Evolutionary conservation across 495 filamentous ascomycete genomes (phyloP).

Genomic region (Trichoderma virens): DNA sequence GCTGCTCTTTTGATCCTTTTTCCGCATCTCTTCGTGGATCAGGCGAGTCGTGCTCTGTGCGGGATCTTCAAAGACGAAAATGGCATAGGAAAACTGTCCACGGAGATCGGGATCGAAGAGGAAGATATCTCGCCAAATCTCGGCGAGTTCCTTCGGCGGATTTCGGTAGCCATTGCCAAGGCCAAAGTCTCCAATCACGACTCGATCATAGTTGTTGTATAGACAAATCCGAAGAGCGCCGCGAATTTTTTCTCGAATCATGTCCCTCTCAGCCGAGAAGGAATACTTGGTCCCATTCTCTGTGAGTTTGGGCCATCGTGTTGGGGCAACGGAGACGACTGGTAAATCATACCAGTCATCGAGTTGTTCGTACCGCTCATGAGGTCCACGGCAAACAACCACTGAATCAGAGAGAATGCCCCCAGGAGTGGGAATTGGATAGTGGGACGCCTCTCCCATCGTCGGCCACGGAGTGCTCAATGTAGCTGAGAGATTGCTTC

Average conservation of each 20-base stretch:
- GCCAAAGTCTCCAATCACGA: conserved; percentile 66
- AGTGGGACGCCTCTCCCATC: conserved; percentile 40
- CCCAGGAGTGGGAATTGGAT: conserved; percentile 58
- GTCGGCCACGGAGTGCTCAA: conserved; percentile 46
- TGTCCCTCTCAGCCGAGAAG: conserved; percentile 57
- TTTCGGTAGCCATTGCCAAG: conserved; percentile 63
- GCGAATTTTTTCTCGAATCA: conserved; percentile 65
- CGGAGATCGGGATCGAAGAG: conserved; percentile 57
- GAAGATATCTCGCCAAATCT: conserved; percentile 60
- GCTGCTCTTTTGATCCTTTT: conserved; percentile 31
- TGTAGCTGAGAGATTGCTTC: conserved; percentile 61
- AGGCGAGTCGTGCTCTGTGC: conserved; percentile 35
- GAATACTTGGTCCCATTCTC: conserved; percentile 57
- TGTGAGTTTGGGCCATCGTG: conserved; percentile 62
- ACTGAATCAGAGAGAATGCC: conserved; percentile 61
- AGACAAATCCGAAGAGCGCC: conserved; percentile 60
- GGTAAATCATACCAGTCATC: conserved; percentile 46
- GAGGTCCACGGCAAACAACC: conserved; percentile 41
- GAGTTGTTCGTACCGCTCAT: conserved; percentile 39
- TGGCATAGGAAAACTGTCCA: conserved; percentile 59
- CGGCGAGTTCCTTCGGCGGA: conserved; percentile 57
- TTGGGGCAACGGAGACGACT: conserved; percentile 63
- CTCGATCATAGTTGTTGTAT: conserved; percentile 45
- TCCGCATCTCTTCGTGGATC: conserved; percentile 40
- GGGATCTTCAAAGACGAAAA: conserved; percentile 59